Evolutionary conservation across 2,329 filamentous ascomycete species (phyloP), one percentile per base, ranked within the genome.

Genomic region (Epichloe aotearoae): DNA sequence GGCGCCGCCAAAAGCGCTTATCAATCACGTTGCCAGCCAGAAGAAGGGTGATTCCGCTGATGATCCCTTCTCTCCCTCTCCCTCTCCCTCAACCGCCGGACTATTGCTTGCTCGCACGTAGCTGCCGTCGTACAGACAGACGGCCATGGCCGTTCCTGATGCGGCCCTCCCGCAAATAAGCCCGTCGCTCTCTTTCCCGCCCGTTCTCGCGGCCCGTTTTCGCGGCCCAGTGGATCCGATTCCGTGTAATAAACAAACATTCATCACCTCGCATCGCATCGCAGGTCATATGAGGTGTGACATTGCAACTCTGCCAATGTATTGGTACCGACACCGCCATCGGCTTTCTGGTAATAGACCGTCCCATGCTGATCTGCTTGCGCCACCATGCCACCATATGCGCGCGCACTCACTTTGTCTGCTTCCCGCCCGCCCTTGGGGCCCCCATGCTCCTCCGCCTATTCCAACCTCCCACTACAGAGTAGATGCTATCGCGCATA

Each of bases 371-470:
- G 12, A 41, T 46, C 23, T 33, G 38, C 34, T 49, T 41, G 46
- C 46, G 46, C 46, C 50, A 48, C 50, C 17, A 39, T 40, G 46
- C 41, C 50, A 51, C 50, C 17, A 39, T 40, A 17, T 47, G 45
- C 30, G 38, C 26, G 30, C 26, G 47, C 17, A 14, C 30, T 19
- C n/a, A n/a, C 23, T 30, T 30, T 7, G 20, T 44, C 26, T 33
- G n/a, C 19, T 36, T 36, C 26, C 19, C 50, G 33, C 37, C 49
- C 37, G n/a, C 39, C 42, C 36, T 30, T 26, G 7, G 33, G 12
- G 39, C 19, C 15, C 36, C n/a, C 17, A 36, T 23, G 15, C n/a
- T 41, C 11, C 23, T 33, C 48, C n/a, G 34, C 46, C 33, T 40
- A 2, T 33, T 36, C 44, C 44, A 47, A 43, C 39, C 33, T 39